phyloP scores from a whole-genome alignment of 1,284 basidiomycete genomes.

The Cutaneotrichosporon mucoides region DNA sequence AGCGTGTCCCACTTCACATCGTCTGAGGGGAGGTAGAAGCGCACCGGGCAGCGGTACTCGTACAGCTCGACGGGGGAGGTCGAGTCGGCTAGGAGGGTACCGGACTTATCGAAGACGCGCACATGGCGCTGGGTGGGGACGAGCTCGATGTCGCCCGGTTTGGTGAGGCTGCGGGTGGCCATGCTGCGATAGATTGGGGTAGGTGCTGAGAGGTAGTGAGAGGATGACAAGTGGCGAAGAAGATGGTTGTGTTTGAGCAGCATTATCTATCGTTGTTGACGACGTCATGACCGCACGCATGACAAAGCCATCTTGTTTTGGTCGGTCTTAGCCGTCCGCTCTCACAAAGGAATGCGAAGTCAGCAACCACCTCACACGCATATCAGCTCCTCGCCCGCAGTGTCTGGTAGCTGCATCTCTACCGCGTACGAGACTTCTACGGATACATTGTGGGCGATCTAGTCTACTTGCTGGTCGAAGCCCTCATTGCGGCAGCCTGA shows the following conservation, averaged over 20 bases:
- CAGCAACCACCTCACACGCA: too few species aligned
- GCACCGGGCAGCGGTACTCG: constrained; percentile 8
- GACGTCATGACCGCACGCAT: too few species aligned
- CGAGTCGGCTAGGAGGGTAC: constrained; percentile 6
- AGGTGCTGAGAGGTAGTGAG: background rate
- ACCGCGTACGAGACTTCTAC: too few species aligned
- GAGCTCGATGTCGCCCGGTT: constrained; percentile 6
- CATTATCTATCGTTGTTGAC: too few species aligned
- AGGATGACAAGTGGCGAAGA: too few species aligned
- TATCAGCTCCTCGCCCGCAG: too few species aligned
- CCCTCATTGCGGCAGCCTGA: constrained; percentile 2
- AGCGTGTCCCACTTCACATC: constrained; percentile 6
- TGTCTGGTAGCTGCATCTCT: too few species aligned
- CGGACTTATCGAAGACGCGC: background rate
- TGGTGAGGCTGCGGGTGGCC: background rate
- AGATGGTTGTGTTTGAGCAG: too few species aligned
- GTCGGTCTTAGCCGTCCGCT: too few species aligned
- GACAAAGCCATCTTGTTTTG: too few species aligned
- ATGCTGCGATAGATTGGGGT: background rate
- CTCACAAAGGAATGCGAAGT: too few species aligned
- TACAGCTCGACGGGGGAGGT: background rate
- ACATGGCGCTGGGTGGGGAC: background rate
- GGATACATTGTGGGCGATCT: too few species aligned
- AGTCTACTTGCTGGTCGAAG: background rate
- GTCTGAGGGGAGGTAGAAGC: constrained; percentile 8